phyloP scores from a whole-genome alignment of 1,284 basidiomycete species.

The Spongispora temasekensis region DNA sequence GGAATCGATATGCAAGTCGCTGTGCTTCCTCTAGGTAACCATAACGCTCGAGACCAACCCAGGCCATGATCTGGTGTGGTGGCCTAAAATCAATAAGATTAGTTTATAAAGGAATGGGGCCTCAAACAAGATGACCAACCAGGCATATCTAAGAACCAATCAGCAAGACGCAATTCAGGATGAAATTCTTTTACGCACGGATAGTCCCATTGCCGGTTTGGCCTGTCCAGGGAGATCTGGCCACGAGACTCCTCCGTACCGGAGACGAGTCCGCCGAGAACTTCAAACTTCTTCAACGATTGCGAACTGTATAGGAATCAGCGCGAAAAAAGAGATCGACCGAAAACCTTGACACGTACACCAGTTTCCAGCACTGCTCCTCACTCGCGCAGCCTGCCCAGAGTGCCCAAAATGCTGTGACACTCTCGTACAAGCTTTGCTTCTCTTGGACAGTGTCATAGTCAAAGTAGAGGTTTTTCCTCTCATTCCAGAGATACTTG shows the following conservation, averaged over 20 bases:
- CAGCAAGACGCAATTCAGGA: conserved; percentile 16
- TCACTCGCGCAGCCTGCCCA: conserved; percentile 98
- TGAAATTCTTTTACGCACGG: conserved; percentile 54
- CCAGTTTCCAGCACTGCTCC: conserved; percentile 89
- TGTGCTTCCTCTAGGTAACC: conserved; percentile 94
- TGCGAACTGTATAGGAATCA: conserved; percentile 54
- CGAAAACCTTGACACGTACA: conserved; percentile 69
- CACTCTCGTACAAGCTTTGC: conserved; percentile 94
- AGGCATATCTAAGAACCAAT: conserved; percentile 55
- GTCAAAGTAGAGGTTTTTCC: conserved; percentile 93
- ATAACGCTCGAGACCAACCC: conserved; percentile 97
- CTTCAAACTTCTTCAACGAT: conserved; percentile 94
- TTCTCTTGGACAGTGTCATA: conserved; percentile 91
- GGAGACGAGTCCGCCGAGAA: conserved; percentile 92
- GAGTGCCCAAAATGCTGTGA: conserved; percentile 93
- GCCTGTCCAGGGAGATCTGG: conserved; percentile 91
- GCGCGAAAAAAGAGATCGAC: conserved; percentile 10
- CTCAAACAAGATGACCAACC: conserved; percentile 38
- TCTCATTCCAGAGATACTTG: conserved; percentile 97
- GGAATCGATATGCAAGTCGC: conserved; percentile 91
- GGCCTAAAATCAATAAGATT: conserved; percentile 58
- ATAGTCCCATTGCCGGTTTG: conserved; percentile 99
- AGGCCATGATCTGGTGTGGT: conserved; percentile 95
- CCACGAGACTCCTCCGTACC: conserved; percentile 97
- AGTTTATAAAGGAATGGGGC: not conserved